These are phyloP conservation scores for Leptomonas pyrrhocoris DNA, from an alignment of 208 protist genomes.

Conservation along the genomic window DNA sequence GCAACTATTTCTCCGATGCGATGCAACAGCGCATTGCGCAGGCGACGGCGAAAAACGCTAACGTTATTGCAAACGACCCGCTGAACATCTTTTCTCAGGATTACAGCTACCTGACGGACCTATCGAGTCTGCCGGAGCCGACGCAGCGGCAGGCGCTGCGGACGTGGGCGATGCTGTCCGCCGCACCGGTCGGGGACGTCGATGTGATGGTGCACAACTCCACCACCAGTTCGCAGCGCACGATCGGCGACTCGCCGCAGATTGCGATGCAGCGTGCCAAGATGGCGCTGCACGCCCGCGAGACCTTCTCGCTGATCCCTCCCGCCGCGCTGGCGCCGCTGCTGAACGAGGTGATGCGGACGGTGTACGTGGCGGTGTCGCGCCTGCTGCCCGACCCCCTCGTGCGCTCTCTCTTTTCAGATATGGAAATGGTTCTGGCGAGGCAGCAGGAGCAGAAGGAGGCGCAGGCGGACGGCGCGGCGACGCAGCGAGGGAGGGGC, in stretches of 20 bases:
- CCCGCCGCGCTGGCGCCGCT: conserved; percentile 69
- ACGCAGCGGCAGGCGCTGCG: conserved; percentile 62
- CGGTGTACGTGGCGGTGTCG: conserved; percentile 64
- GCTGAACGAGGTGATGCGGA: conserved; percentile 81
- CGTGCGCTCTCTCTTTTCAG: conserved; percentile 73
- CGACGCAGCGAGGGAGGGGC: background rate
- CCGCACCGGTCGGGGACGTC: conserved; percentile 57
- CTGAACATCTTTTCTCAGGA: conserved; percentile 63
- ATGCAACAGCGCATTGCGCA: conserved; percentile 51
- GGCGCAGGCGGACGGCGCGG: background rate
- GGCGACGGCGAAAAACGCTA: conserved; percentile 37
- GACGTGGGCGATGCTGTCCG: conserved; percentile 82
- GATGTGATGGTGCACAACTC: conserved; percentile 69
- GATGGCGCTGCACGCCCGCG: conserved; percentile 34
- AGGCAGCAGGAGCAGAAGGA: conserved; percentile 21
- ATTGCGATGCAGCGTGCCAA: conserved; percentile 37
- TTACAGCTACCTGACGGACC: conserved; percentile 61
- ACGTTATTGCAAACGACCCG: conserved; percentile 51
- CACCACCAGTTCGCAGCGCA: conserved; percentile 58
- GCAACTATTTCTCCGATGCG: conserved; percentile 57
- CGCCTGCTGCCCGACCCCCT: conserved; percentile 62
- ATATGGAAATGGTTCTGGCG: conserved; percentile 37
- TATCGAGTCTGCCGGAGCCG: conserved; percentile 46
- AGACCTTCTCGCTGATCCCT: conserved; percentile 55
- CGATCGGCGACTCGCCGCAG: conserved; percentile 36